Evolutionary conservation across 2,329 filamentous ascomycete species (phyloP).

Genomic region (Didymella pomorum): DNA sequence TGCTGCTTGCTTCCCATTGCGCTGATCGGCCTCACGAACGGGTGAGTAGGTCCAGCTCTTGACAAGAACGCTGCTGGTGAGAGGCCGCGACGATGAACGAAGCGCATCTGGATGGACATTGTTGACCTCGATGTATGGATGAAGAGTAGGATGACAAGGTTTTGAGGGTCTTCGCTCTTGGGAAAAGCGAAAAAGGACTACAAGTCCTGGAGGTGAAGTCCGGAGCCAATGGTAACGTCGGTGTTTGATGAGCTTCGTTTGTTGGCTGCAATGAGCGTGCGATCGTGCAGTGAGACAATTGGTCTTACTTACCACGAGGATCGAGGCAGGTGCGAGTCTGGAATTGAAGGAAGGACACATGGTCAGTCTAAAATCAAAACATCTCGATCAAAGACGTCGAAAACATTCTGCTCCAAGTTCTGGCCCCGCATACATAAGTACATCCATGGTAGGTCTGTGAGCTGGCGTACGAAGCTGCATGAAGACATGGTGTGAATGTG

Average conservation of each 20-base stretch:
- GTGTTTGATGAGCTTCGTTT: not conserved
- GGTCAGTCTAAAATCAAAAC: not conserved
- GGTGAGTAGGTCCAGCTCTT: not conserved
- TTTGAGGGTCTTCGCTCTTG: not conserved
- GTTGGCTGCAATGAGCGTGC: not conserved
- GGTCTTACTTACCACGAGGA: not conserved
- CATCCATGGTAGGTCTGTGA: not conserved
- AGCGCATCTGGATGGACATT: not conserved
- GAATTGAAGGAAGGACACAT: not conserved
- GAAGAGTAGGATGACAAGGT: not conserved
- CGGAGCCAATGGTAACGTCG: not conserved
- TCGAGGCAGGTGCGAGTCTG: not conserved
- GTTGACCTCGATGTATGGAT: not conserved
- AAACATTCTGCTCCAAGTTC: not conserved
- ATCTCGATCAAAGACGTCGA: not conserved
- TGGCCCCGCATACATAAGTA: not conserved
- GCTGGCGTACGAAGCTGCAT: not conserved
- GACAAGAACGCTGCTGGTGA: not conserved
- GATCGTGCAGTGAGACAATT: not conserved
- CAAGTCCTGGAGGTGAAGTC: not conserved
- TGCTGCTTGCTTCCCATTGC: not conserved
- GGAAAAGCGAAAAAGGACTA: not conserved
- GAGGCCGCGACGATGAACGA: not conserved
- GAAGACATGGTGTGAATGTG: not conserved
- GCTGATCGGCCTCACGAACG: not conserved